Percentiles rank a stretch among this genome's conserved stretches.
Evolutionary conservation across 306 rosid genomes (phyloP).

Genomic region (Quercus ilex): DNA sequence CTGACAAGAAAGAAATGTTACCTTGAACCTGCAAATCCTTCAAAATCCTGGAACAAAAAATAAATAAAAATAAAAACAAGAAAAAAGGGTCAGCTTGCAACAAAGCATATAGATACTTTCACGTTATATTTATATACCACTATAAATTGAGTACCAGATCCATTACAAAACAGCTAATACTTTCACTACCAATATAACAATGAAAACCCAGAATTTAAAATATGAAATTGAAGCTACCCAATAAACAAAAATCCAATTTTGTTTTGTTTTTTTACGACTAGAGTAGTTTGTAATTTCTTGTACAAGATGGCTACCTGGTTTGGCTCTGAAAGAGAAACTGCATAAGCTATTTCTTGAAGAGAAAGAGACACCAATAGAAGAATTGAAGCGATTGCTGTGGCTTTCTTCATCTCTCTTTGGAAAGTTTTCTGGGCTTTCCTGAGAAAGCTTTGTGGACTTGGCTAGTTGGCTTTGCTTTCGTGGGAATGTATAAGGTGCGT

Average conservation of each 20-base stretch:
- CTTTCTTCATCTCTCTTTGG: constrained; percentile 41
- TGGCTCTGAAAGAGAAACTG: constrained; percentile 31
- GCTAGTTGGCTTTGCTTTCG: background rate
- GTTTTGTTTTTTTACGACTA: background rate
- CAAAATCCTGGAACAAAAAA: constrained; percentile 48
- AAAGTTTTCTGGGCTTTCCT: background rate
- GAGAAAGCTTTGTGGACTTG: background rate
- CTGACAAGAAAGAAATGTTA: constrained; percentile 21
- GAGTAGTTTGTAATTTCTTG: background rate
- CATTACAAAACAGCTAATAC: background rate
- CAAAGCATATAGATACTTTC: background rate
- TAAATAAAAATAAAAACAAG: constrained; percentile 7
- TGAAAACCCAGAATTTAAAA: background rate
- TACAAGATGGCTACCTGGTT: constrained; percentile 25
- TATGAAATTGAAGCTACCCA: background rate
- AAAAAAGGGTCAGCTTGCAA: constrained; percentile 27
- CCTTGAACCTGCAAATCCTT: constrained; percentile 59
- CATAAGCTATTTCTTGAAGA: constrained; percentile 19
- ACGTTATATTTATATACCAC: background rate
- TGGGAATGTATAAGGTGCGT: background rate
- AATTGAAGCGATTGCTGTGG: constrained; percentile 16
- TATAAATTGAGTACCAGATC: background rate
- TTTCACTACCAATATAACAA: background rate
- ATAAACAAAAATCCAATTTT: background rate
- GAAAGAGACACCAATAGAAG: constrained; percentile 26